Base-by-base conservation (phyloP, 2,329 filamentous ascomycete genomes). In the Cercospora sesami region DNA sequence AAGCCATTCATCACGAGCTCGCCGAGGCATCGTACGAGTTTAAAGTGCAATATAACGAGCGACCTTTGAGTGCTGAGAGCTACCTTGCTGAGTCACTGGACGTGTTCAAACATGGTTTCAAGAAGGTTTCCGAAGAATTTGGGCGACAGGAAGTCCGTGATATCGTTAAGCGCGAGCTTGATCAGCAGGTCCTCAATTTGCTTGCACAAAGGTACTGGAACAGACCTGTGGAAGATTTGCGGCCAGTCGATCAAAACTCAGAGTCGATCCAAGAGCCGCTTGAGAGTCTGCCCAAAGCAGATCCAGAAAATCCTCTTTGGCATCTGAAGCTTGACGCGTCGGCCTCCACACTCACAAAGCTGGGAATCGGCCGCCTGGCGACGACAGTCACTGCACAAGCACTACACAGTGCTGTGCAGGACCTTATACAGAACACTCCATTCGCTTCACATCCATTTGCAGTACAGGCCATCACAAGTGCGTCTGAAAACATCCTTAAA, bases 1-100 rank as follows among this genome's bases (percentile, higher is more conserved):
- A 97, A 77, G 93, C 93, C 9, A 97, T 99, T 72, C 90, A 91
- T 69, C 93, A 97, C 78, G 95, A 99, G 79, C 87, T 99, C 0
- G 94, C 97, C 76, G 95, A 99, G 80, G 94, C 95, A 3, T 94
- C 92, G 0, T 99, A 99, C 77, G 94, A 99, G 80, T 99, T 97
- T 85, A 99, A 99, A 79, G 95, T 99, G 5, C 96, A 99, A 79
- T 99, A 99, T 82, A 99, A 99, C 76, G 95, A 99, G 78, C 89
- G 95, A 6, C 93, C 94, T 1, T 84, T 99, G 39, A 97, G 93
- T 61, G 95, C 95, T 1, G 95, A 99, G 78, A 97, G 94, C 4
- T 99, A 99, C 78, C 86, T 99, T 45, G 95, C 95, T 1, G 95
- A 98, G 79, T 96, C 92, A 73, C 83, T 99, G 3, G 95, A 99